Evolutionary conservation across 2,329 filamentous ascomycete species (phyloP).

Genomic region (Fusarium udum): DNA sequence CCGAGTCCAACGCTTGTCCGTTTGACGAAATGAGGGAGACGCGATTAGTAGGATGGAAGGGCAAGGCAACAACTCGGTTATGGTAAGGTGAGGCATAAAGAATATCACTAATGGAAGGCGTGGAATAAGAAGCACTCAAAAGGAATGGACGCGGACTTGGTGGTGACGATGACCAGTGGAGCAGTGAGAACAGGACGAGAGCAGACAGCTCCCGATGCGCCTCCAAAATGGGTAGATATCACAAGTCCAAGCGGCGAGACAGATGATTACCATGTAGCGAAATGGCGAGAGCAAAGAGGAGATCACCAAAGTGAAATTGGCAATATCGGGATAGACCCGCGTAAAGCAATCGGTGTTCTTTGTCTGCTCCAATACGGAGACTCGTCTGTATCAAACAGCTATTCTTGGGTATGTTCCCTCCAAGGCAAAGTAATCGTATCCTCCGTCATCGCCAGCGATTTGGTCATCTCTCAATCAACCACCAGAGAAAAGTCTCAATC

Average conservation of each 20-base stretch:
- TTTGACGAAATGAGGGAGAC: neutral
- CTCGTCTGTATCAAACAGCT: neutral
- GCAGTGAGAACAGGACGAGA: neutral
- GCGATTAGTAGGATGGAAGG: neutral
- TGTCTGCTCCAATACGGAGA: neutral
- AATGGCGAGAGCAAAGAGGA: neutral
- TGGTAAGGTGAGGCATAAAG: neutral
- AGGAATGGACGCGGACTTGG: neutral
- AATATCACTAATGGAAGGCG: neutral
- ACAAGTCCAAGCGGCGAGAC: neutral
- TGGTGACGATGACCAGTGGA: neutral
- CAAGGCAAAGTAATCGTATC: neutral
- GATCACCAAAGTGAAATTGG: neutral
- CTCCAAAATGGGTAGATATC: neutral
- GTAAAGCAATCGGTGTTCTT: neutral
- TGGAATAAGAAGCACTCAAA: neutral
- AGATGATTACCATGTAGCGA: neutral
- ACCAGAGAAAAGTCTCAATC: neutral
- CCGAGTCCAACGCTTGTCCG: neutral
- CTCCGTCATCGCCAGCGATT: neutral
- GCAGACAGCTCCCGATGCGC: neutral
- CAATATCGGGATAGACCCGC: accelerated
- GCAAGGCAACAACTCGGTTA: neutral
- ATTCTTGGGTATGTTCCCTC: neutral
- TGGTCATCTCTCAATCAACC: neutral